Evolutionary conservation across 306 rosid genomes (phyloP), one percentile per base, ranked within the genome.

Genomic region (Inga leiocalycina): DNA sequence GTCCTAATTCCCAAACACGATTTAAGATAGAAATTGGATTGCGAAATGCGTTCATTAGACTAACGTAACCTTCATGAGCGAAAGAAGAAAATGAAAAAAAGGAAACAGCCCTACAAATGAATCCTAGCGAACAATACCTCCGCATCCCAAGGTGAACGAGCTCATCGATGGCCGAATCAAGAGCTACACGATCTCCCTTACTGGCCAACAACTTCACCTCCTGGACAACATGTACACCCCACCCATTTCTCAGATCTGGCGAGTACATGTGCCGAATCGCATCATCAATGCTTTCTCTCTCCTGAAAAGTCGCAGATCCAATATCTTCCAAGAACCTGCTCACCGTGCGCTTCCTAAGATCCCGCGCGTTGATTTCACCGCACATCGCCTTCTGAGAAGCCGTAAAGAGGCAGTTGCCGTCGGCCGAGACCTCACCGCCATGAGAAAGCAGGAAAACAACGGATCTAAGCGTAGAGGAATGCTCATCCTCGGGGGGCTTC

Each of bases 141-240:
- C 82, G 97, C 94, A 96, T 91, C 77, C 99, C 99, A 41, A 96
- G 89, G 79, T 87, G 93, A 85, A 92, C 85, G 79, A 96, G 98
- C 83, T 96, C 98, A 17, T 90, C 93, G 44, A 93, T 91, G 83
- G 98, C 92, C 8, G 94, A 86, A 79, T 93, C 99, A 57, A 93
- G 87, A 74, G 89, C 77, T 62, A 79, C 72, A 45, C 99, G 94
- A 85, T 92, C 97, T 43, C 86, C 94, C 78, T 93, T 96, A 91
- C 88, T 92, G 16, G 97, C 98, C 92, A 96, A 84, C 79, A 93
- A 85, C 87, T 93, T 96, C 82, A 96, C 93, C 92, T 96, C 99
- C 86, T 96, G 99, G 72, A 93, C 97, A 20, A 96, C 92, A 65
- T 96, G 98, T 51, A 96, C 88, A 41, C 99, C 99, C 99, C 99